Conservation (phyloP, 139 green algal genomes). For the Volvox reticuliferus region DNA sequence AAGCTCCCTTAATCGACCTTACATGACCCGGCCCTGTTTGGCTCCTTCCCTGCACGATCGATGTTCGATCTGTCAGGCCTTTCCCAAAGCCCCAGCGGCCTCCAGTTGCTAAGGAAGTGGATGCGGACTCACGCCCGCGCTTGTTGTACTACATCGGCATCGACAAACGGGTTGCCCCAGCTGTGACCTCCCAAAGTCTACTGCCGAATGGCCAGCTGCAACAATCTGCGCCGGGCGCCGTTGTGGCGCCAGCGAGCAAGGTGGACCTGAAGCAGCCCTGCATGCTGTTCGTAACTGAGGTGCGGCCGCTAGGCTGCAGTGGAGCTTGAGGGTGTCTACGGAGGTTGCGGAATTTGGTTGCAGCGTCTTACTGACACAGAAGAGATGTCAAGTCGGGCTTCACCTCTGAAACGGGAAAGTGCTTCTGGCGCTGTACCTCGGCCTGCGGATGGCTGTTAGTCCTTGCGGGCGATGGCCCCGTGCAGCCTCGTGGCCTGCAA, state of each 20-base stretch:
- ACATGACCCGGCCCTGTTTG: no score
- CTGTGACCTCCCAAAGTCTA: slow-evolving; percentile 74
- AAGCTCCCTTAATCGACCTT: no score
- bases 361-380: no score
- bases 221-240: slow-evolving; percentile 43
- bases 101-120: not conserved
- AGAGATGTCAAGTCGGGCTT: no score
- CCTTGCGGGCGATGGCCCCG: no score
- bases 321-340: not conserved
- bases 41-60: no score
- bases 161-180: slow-evolving; percentile 42
- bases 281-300: slow-evolving; percentile 27
- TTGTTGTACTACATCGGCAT: slow-evolving; percentile 52
- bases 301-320: no score
- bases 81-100: slow-evolving; percentile 22
- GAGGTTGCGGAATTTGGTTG: no score
- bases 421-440: no score
- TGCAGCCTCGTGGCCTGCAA: no score
- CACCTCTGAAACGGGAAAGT: no score
- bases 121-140: not conserved
- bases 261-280: slow-evolving; percentile 47
- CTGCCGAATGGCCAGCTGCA: slow-evolving; percentile 69
- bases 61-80: not conserved
- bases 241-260: not conserved
- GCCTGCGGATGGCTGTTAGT: no score